Base-by-base conservation (phyloP, 2,329 filamentous ascomycete species). In the Ascochyta rabiei region DNA sequence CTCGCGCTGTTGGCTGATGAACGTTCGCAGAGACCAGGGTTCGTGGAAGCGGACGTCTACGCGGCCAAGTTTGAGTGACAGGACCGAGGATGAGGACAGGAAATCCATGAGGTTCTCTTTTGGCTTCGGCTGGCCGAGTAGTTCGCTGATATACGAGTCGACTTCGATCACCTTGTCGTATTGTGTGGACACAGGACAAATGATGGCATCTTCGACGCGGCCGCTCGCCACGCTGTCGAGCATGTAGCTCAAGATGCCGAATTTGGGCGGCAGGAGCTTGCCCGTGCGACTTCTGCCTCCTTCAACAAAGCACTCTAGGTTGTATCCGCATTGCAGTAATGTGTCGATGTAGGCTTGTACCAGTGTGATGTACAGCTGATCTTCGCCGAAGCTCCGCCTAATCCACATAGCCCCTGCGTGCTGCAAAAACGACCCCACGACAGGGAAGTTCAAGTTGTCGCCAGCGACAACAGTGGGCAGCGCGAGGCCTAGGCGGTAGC, bases 131-230 rank as follows among this genome's bases (percentile, higher is more conserved):
- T 96, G 88, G 3, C 95, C 95, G 0, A 99, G 83, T 2, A 99
- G 84, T 74, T 99, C 95, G 30, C 88, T 95, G 39, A 98, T 93
- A 69, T 99, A 99, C 5, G 92, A 95, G 61, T 74, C 70, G 12
- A 96, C 96, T 75, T 99, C 95, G 56, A 99, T 96, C 51, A 99
- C 95, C 72, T 98, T 99, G 80, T 99, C 95, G 71, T 99, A 99
- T 72, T 99, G 95, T 0, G 93, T 97, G 74, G 90, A 96, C 40
- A 99, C 95, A 0, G 95, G 95, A 65, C 93, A 96, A 47, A 99
- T 91, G 37, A 97, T 90, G 28, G 91, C 88, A 74, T 99, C 95
- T 41, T 96, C 82, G 0, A 96, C 92, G 6, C 93, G 84, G 0
- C 93, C 92, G 0, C 91, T 96, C 6, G 97, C 79, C 13, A 99